phyloP scores from a whole-genome alignment of 768 basidiomycete genomes.

The Asterophora parasitica region DNA sequence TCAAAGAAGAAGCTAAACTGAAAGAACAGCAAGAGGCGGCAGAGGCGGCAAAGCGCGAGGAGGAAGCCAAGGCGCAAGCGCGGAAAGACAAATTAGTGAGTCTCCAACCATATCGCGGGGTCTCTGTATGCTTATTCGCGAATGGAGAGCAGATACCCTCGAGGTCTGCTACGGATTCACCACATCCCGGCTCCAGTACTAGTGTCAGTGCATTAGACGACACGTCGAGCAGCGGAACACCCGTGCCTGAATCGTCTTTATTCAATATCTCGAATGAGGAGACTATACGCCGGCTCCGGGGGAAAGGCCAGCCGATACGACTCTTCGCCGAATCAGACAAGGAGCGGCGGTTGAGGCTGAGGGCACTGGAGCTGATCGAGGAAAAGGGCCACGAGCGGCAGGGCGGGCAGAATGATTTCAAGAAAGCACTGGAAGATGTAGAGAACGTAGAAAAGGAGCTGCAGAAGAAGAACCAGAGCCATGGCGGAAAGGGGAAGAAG shows the following conservation, averaged over 20 bases:
- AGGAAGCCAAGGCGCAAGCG: conserved; percentile 29
- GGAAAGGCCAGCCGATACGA: conserved; percentile 91
- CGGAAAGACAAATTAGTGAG: conserved; percentile 42
- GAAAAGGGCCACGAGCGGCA: conserved; percentile 77
- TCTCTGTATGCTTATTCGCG: conserved; percentile 28
- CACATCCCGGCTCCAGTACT: conserved; percentile 23
- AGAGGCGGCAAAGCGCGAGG: conserved; percentile 18
- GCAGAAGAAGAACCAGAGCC: conserved; percentile 39
- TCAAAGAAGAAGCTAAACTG: conserved; percentile 42
- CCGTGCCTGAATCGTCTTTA: conserved; percentile 41
- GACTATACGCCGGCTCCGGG: conserved; percentile 80
- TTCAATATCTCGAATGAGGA: conserved; percentile 96
- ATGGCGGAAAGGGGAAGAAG: conserved; percentile 50
- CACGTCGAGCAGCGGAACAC: conserved; percentile 30
- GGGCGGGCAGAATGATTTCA: conserved; percentile 94
- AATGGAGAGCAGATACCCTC: conserved; percentile 46
- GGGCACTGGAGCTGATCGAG: conserved; percentile 94
- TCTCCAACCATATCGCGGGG: conserved; percentile 8
- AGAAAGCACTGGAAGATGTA: conserved; percentile 81
- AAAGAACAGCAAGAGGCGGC: conserved; percentile 28
- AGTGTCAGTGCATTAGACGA: conserved; percentile 17
- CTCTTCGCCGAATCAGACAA: conserved; percentile 95
- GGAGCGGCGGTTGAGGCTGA: conserved; percentile 81
- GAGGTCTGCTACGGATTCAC: conserved; percentile 37
- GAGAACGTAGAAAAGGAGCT: conserved; percentile 71